Evolutionary conservation across 257 asterid species (phyloP).

Genomic region (Apocynum venetum): DNA sequence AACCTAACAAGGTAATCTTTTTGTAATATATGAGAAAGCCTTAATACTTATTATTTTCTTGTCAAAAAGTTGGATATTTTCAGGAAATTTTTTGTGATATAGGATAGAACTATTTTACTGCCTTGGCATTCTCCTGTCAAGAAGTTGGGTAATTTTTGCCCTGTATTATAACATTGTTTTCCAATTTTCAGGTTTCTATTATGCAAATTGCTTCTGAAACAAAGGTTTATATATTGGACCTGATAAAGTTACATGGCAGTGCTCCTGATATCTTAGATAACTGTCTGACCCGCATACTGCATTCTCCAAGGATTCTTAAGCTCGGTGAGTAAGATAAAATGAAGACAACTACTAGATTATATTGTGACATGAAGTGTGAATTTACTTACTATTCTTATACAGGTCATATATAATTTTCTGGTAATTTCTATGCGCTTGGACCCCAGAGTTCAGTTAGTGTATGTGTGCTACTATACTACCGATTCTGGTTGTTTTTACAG

Average conservation of each 20-base stretch:
- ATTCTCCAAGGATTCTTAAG: conserved; percentile 75
- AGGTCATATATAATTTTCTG: neutral
- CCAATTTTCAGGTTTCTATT: conserved; percentile 75
- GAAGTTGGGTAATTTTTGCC: neutral
- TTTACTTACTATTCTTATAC: neutral
- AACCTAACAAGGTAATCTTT: conserved; percentile 59
- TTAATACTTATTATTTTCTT: neutral
- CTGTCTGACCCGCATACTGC: conserved; percentile 67
- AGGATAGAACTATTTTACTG: neutral
- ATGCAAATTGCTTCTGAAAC: conserved; percentile 91
- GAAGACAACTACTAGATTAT: neutral
- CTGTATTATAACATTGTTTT: neutral
- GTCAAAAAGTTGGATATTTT: neutral
- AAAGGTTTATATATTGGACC: conserved; percentile 81
- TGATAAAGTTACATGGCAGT: conserved; percentile 66
- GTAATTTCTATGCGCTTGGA: neutral
- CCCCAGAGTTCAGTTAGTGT: neutral
- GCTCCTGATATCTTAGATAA: conserved; percentile 63
- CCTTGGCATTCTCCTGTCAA: neutral
- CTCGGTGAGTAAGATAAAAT: conserved; percentile 59
- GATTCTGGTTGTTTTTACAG: neutral
- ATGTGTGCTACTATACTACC: neutral
- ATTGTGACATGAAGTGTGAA: neutral
- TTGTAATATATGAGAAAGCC: neutral
- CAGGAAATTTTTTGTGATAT: neutral